These are phyloP conservation scores for Colletotrichum tofieldiae DNA, from an alignment of 2,329 filamentous ascomycete genomes.

Conservation along the genomic window DNA sequence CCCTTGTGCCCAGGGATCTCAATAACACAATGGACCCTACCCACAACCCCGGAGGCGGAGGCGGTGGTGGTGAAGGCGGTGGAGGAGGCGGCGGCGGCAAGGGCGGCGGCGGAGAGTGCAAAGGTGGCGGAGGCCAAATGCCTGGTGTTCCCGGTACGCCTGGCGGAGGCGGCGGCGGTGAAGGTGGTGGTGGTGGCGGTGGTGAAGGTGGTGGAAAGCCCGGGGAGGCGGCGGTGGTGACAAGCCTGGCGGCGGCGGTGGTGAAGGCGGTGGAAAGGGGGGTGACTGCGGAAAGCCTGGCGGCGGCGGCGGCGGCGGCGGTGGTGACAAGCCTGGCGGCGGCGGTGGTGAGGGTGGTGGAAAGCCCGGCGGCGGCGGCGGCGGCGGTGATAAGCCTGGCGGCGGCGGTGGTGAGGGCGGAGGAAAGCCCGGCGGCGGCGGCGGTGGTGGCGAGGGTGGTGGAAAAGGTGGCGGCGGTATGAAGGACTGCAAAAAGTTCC, in stretches of 20 bases:
- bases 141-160: too few species aligned
- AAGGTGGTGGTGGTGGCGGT: not conserved
- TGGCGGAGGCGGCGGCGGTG: not conserved
- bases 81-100: not conserved
- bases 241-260: too few species aligned
- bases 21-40: not conserved
- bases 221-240: too few species aligned
- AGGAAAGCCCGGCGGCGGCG: not conserved
- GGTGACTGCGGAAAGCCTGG: not conserved
- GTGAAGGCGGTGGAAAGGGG: too few species aligned
- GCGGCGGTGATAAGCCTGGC: not conserved
- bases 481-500: slow-evolving; percentile 59
- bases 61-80: not conserved
- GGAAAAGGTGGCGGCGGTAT: slow-evolving; percentile 1
- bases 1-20: slow-evolving; percentile 4
- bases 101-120: not conserved
- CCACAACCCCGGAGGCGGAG: slow-evolving; percentile 1
- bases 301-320: not conserved
- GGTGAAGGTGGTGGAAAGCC: too few species aligned
- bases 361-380: slow-evolving; percentile 1
- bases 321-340: too few species aligned
- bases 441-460: not conserved
- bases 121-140: not conserved
- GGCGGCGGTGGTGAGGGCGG: slow-evolving; percentile 5
- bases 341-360: too few species aligned